Base-by-base conservation (phyloP, 805 yeast species). In the Saccharomyces mikatae region DNA sequence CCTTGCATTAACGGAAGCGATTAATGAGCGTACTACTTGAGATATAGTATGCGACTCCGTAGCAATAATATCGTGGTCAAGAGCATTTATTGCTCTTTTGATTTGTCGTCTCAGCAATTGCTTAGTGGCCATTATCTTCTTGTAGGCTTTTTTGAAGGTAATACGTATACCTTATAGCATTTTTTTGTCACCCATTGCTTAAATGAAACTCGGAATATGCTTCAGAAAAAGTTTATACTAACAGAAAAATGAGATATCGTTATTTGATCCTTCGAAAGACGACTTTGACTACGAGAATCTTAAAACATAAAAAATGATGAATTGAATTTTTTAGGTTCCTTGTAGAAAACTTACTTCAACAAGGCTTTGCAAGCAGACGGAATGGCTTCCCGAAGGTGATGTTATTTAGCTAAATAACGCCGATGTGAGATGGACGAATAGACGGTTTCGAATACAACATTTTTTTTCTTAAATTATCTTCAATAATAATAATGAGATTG, bases 31-130 rank as follows among this genome's bases (percentile, higher is more conserved):
- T 14, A 47, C 49, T 28, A 17, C 31, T n/a, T 28, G 14, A 28
- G 61, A 52, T 2, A 57, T 41, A 24, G 57, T 22, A n/a, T 76
- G 46, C 11, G 58, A 41, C 9, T 31, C 28, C 14, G 21, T 9
- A n/a, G 28, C 14, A 17, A 26, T 32, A 31, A 10, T 32, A 44
- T 24, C 41, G 48, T 10, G 17, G 10, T 36, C 44, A 36, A 36
- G 44, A 17, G 44, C 44, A 5, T 17, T 36, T 36, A 36, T 36
- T 21, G 22, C 24, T 22, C 24, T 36, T 8, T 36, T 36, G 24
- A 36, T 36, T 36, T 36, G 44, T 4, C 24, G 44, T 17, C 44
- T 36, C 44, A 36, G 17, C 10, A 36, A 17, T 36, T 36, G 44
- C 13, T 36, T 36, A 21, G 44, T 36, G 44, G 24, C 44, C 44